Evolutionary conservation across 2,329 filamentous ascomycete species (phyloP).

Genomic region (Colletotrichum brevisporum): DNA sequence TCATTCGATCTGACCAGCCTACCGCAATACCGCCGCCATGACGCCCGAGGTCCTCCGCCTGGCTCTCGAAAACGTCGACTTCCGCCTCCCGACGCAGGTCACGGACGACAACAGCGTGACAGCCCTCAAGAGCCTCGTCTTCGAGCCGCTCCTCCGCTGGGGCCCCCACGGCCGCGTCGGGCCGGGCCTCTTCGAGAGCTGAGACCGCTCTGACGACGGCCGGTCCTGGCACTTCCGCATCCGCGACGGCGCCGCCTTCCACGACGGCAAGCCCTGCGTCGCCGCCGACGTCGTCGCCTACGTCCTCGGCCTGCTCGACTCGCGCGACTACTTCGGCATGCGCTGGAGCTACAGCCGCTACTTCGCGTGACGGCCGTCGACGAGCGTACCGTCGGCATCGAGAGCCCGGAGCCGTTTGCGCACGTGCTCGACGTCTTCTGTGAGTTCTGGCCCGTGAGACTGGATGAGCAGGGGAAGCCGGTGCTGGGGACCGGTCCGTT

Average conservation of each 20-base stretch:
- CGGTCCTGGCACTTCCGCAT: slow-evolving; percentile 19
- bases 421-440: slow-evolving; percentile 19
- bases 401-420: slow-evolving; percentile 13
- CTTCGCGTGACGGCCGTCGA: slow-evolving; percentile 2
- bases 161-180: slow-evolving; percentile 4
- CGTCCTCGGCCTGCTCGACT: slow-evolving; percentile 19
- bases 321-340: slow-evolving; percentile 34
- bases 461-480: slow-evolving; percentile 8
- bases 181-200: slow-evolving; percentile 22
- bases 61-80: slow-evolving; percentile 29
- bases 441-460: slow-evolving; percentile 23
- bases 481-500: slow-evolving; percentile 26
- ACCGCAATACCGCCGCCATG: neutral
- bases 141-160: slow-evolving; percentile 31
- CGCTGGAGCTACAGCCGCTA: slow-evolving; percentile 35
- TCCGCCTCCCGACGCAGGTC: slow-evolving; percentile 30
- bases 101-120: slow-evolving; percentile 31
- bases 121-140: slow-evolving; percentile 29
- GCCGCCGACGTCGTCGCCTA: slow-evolving; percentile 1
- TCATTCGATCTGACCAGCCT: neutral
- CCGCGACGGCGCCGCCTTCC: slow-evolving; percentile 21
- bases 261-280: slow-evolving; percentile 12
- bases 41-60: slow-evolving; percentile 25
- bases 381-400: neutral
- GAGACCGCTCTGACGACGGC: slow-evolving; percentile 20